A percentile compares a stretch with the other conserved stretches of the same genome.
phyloP scores from a whole-genome alignment of 1,139 yeast species.

The Magnusiomyces suaveolens region DNA sequence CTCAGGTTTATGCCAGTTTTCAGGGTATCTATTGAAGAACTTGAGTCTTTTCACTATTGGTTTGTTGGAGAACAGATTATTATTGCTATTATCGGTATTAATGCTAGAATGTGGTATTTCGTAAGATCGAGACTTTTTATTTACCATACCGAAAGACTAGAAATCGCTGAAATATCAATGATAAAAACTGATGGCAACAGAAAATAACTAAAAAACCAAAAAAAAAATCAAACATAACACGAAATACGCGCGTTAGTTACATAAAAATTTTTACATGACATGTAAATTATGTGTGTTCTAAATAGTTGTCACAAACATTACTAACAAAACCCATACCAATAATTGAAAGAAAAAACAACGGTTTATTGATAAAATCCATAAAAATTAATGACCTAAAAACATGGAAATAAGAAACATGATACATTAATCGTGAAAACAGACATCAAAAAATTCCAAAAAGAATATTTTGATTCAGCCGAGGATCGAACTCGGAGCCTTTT shows the following conservation, averaged over 20 bases:
- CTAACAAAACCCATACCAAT: no score
- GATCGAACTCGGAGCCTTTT: no score
- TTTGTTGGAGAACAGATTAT: not conserved
- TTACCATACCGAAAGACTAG: not conserved
- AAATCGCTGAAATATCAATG: not conserved
- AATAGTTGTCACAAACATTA: not conserved
- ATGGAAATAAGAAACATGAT: no score
- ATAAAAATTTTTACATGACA: not conserved
- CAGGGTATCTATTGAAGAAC: slow-evolving; percentile 6
- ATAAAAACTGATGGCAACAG: not conserved
- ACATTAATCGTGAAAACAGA: no score
- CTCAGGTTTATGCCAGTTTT: not conserved
- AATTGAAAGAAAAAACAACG: no score
- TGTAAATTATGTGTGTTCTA: not conserved
- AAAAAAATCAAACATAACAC: not conserved
- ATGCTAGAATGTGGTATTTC: not conserved
- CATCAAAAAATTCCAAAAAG: no score
- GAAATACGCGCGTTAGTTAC: not conserved
- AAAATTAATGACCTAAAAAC: no score
- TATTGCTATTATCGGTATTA: not conserved
- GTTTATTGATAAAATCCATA: no score
- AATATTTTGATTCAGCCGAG: not conserved
- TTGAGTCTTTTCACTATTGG: slow-evolving; percentile 1
- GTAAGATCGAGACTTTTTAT: not conserved
- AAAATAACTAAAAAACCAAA: not conserved